Conservation (phyloP, 2,329 filamentous ascomycete species). For the Pezicula radicicola region DNA sequence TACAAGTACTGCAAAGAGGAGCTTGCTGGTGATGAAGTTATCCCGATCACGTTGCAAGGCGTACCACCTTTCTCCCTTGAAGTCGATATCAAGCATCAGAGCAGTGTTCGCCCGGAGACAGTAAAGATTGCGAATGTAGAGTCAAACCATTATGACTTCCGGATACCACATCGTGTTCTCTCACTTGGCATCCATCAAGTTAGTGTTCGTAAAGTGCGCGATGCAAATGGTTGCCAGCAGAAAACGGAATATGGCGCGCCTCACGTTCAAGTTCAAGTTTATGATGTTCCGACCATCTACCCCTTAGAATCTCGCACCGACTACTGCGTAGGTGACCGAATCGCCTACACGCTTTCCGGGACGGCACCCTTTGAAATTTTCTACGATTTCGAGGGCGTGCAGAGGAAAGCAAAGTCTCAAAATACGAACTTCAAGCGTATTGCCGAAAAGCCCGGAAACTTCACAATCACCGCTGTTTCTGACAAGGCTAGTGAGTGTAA, state of each 20-base stretch:
- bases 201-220: conserved; percentile 84
- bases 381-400: conserved; percentile 80
- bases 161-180: conserved; percentile 79
- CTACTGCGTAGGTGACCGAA: conserved; percentile 93
- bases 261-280: conserved; percentile 86
- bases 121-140: conserved; percentile 79
- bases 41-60: conserved; percentile 82
- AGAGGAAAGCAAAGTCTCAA: conserved; percentile 74
- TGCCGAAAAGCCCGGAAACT: conserved; percentile 85
- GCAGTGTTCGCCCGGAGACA: conserved; percentile 73
- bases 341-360: conserved; percentile 88
- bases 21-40: conserved; percentile 75
- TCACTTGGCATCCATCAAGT: conserved; percentile 88
- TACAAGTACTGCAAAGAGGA: conserved; percentile 95
- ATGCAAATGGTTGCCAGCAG: conserved; percentile 81
- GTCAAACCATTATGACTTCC: conserved; percentile 71
- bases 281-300: conserved; percentile 88
- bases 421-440: conserved; percentile 89
- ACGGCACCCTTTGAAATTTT: conserved; percentile 89
- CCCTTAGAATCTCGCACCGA: conserved; percentile 80
- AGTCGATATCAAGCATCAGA: conserved; percentile 89
- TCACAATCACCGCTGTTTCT: conserved; percentile 80
- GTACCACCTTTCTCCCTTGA: conserved; percentile 86
- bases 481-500: conserved; percentile 89
- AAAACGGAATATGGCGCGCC: conserved; percentile 69